Conservation (phyloP, 306 rosid genomes). For the Macrotyloma uniflorum region DNA sequence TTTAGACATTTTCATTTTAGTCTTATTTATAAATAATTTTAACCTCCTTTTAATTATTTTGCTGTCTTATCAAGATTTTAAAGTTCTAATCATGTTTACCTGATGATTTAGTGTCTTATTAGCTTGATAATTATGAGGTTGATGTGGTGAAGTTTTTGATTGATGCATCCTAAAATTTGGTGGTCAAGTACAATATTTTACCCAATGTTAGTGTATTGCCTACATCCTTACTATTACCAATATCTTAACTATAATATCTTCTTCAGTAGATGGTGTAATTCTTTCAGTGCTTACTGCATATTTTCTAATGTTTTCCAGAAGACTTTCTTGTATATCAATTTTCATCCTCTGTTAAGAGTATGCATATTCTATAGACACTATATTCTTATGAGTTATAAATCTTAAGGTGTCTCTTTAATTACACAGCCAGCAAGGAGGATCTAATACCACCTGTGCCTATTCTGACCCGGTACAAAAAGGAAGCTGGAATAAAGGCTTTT, state of each 20-base stretch:
- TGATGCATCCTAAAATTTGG: slow-evolving; percentile 26
- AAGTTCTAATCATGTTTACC: slow-evolving; percentile 1
- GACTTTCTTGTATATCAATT: background rate
- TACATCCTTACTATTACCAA: slow-evolving; percentile 5
- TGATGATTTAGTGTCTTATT: slow-evolving; percentile 9
- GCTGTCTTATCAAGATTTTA: background rate
- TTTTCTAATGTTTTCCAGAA: slow-evolving; percentile 14
- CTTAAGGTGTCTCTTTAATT: slow-evolving; percentile 38
- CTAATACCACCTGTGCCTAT: slow-evolving; percentile 89
- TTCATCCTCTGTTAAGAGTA: slow-evolving; percentile 27
- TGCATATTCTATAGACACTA: slow-evolving; percentile 29
- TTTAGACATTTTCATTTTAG: background rate
- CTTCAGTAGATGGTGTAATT: slow-evolving; percentile 17
- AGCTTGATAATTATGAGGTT: background rate
- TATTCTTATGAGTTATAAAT: slow-evolving; percentile 30
- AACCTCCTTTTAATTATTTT: slow-evolving; percentile 10
- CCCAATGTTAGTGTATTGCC: background rate
- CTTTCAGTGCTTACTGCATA: background rate
- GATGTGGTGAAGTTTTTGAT: background rate
- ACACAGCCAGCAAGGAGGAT: slow-evolving; percentile 89
- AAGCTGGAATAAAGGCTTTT: slow-evolving; percentile 95
- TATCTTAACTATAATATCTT: slow-evolving; percentile 3
- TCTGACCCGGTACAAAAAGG: slow-evolving; percentile 89
- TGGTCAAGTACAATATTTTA: background rate
- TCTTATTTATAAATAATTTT: background rate